Base-by-base conservation (phyloP, 495 filamentous ascomycete species). In the Cenococcum geophilum region DNA sequence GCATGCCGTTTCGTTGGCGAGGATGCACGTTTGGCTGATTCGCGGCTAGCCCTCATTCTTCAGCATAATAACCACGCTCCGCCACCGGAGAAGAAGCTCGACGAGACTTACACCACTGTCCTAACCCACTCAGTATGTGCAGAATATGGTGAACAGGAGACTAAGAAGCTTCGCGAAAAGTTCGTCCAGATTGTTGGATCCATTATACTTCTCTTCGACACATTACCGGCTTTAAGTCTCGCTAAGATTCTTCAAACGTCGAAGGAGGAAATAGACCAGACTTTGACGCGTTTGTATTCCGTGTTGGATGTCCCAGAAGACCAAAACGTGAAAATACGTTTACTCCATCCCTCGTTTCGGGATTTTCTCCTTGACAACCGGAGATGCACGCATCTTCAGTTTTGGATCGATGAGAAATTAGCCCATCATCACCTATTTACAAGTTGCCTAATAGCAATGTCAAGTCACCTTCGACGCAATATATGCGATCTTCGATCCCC, bases 291-390 rank as follows among this genome's bases (percentile, higher is more conserved):
- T 10, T 10, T 76, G 10, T 67, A 72, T 56, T 68, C 73, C 8
- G 69, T 77, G 34, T 57, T 79, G 0, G 55, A 69, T 59, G 66
- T 76, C 32, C 69, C 73, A 27, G 55, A 69, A 5, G 61, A 73
- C 32, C 0, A 47, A 22, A 42, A 58, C 18, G 18, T 23, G 12
- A 70, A 70, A 5, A 54, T 81, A 32, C 70, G 69, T 16, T 62
- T 76, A 0, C 73, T 75, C 48, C 77, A 82, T 60, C 73, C 70
- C n/a, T 80, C 78, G 32, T 78, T 82, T 58, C 76, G 76, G 37
- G 78, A 81, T 63, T 81, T 76, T 60, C 73, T 82, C 16, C 57
- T 80, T 43, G 21, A 27, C 12, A 5, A 21, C 2, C 3, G 4
- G 3, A 1, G 48, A 51, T 51, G 48, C 48, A 1, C 4, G 14